These are phyloP conservation scores for Helotiales sp. DNA, from an alignment of 2,329 filamentous ascomycete species.

Conservation along the genomic window DNA sequence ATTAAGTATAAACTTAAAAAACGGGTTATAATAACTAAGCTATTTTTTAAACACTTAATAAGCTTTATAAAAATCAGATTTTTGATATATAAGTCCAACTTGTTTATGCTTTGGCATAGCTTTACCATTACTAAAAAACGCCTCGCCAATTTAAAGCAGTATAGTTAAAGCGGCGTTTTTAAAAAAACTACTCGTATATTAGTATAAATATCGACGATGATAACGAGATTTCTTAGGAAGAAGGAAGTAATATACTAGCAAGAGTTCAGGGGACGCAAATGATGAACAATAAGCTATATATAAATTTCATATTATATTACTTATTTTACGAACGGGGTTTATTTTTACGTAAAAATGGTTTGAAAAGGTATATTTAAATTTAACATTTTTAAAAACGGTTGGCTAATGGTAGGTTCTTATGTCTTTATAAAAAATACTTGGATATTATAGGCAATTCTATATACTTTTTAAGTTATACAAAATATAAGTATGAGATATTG, in stretches of 20 bases:
- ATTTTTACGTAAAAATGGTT: background rate
- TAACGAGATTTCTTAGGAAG: background rate
- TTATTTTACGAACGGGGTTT: background rate
- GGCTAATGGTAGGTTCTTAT: background rate
- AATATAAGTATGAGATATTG: background rate
- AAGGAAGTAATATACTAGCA: background rate
- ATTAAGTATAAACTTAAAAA: too few species aligned
- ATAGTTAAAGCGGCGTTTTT: background rate
- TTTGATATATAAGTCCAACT: constrained; percentile 30
- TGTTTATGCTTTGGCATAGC: constrained; percentile 3
- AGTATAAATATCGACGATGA: background rate
- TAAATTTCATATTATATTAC: background rate
- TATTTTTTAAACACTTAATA: constrained; percentile 32
- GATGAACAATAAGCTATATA: background rate
- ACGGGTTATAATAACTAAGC: constrained; percentile 29
- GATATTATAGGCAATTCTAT: background rate
- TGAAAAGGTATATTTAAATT: background rate
- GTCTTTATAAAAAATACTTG: too few species aligned
- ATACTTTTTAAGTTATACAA: background rate
- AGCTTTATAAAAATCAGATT: constrained; percentile 28
- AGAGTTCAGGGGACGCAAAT: background rate
- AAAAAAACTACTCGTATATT: background rate
- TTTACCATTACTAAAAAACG: background rate
- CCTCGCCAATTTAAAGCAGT: too few species aligned
- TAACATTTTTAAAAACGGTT: background rate